phyloP scores from a whole-genome alignment of 805 yeast genomes.

The Wickerhamiella spandovensis region DNA sequence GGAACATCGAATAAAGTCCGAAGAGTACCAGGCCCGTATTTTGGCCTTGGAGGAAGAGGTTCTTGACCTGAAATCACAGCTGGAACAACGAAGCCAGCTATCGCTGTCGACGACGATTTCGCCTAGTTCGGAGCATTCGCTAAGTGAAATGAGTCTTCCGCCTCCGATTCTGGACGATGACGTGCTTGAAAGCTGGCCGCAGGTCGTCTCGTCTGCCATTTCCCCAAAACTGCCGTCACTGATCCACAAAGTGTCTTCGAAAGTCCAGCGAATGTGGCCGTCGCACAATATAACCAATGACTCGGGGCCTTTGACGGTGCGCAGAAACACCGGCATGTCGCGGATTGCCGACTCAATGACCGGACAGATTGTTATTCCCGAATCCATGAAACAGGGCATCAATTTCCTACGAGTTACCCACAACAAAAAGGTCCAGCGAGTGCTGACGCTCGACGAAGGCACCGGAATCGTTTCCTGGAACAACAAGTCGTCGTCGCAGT shows the following conservation, averaged over 20 bases:
- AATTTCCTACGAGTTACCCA: constrained; percentile 57
- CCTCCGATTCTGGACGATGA: not conserved
- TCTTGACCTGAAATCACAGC: not conserved
- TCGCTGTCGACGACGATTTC: not conserved
- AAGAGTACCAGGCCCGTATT: not conserved
- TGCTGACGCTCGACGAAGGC: constrained; percentile 42
- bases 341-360: constrained; percentile 2
- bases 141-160: not conserved
- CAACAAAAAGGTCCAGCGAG: constrained; percentile 47
- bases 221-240: not conserved
- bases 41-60: not conserved
- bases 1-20: not conserved
- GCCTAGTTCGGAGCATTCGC: not conserved
- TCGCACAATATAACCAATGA: not conserved
- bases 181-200: not conserved
- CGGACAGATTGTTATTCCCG: constrained; percentile 11
- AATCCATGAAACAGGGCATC: constrained; percentile 32
- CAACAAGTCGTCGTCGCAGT: constrained; percentile 29
- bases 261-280: constrained; percentile 1
- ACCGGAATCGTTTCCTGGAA: constrained; percentile 48
- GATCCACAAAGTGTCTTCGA: not conserved
- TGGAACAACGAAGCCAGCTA: not conserved
- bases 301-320: constrained; percentile 16
- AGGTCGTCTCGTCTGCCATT: not conserved
- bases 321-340: constrained; percentile 17